Conservation (phyloP, 352 stramenopile species). For the Phytophthora foliorum region DNA sequence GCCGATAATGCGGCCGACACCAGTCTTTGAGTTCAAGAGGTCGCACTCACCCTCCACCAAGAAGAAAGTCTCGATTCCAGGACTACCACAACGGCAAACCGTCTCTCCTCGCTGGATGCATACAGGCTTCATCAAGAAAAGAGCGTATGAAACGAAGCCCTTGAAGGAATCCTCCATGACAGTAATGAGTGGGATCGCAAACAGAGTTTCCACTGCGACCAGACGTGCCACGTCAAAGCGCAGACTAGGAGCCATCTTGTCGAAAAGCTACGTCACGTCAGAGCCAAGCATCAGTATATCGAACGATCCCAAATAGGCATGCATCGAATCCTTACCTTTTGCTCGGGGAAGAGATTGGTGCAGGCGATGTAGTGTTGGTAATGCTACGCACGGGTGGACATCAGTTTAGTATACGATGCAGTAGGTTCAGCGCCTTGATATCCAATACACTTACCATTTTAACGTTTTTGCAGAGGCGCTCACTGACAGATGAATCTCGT, state of each 20-base stretch:
- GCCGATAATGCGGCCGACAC: conserved; percentile 64
- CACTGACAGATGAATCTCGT: conserved; percentile 65
- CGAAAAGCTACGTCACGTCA: conserved; percentile 64
- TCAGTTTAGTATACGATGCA: conserved; percentile 7
- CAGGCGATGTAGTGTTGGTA: conserved; percentile 78
- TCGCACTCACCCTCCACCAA: conserved; percentile 88
- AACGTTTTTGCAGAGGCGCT: conserved; percentile 69
- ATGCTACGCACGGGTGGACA: conserved; percentile 48
- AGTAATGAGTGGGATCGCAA: conserved; percentile 85
- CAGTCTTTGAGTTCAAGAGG: conserved; percentile 75
- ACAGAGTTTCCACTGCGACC: conserved; percentile 81
- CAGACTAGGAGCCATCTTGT: conserved; percentile 82
- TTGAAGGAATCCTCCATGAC: conserved; percentile 92
- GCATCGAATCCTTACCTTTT: conserved; percentile 58
- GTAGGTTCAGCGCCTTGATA: background rate
- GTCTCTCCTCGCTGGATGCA: conserved; percentile 77
- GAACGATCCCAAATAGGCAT: background rate
- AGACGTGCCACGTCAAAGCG: conserved; percentile 84
- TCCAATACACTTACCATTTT: conserved; percentile 50
- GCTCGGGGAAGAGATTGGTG: conserved; percentile 81
- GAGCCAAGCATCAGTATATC: background rate
- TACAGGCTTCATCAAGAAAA: conserved; percentile 85
- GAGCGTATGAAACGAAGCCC: conserved; percentile 88
- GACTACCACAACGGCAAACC: conserved; percentile 76
- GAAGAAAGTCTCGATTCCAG: conserved; percentile 87